Conservation (phyloP, 352 stramenopile species). For the Phytophthora fragariae region DNA sequence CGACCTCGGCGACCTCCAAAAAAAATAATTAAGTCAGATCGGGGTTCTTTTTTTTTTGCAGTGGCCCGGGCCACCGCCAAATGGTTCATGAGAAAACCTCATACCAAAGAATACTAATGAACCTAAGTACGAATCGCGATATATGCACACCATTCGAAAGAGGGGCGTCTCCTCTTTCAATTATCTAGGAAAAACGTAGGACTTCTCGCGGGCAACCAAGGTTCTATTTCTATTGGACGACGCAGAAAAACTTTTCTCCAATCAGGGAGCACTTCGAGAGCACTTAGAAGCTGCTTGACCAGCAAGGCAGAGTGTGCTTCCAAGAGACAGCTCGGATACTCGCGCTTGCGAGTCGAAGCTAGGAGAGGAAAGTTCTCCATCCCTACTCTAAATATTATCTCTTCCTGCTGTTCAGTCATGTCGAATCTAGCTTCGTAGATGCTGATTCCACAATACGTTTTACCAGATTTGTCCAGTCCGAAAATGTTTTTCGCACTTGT, state of each 20-base stretch:
- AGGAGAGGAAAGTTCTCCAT: slow-evolving; percentile 6
- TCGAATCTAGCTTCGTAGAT: not conserved
- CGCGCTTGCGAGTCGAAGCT: slow-evolving; percentile 7
- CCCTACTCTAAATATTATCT: not conserved
- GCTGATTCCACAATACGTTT: not conserved
- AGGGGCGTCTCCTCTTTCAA: not conserved
- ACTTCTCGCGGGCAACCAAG: not conserved
- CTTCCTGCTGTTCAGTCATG: slow-evolving; percentile 2
- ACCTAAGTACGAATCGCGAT: too few relatives aligned
- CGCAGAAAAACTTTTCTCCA: not conserved
- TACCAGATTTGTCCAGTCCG: too few relatives aligned
- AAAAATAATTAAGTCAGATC: too few relatives aligned
- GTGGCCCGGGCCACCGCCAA: too few relatives aligned
- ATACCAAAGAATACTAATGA: too few relatives aligned
- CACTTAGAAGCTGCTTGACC: not conserved
- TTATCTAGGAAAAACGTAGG: slow-evolving; percentile 17
- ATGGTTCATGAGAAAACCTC: too few relatives aligned
- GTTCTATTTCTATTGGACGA: slow-evolving; percentile 2
- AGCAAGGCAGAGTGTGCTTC: not conserved
- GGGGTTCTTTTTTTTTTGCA: too few relatives aligned
- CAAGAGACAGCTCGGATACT: not conserved
- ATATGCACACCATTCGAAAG: too few relatives aligned
- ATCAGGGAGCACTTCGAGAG: not conserved
- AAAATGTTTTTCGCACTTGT: too few relatives aligned
- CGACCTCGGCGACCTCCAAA: too few relatives aligned